Percentiles rank a stretch among this genome's conserved stretches.
phyloP scores from a whole-genome alignment of 257 asterid genomes.

The Nicotiana attenuata region DNA sequence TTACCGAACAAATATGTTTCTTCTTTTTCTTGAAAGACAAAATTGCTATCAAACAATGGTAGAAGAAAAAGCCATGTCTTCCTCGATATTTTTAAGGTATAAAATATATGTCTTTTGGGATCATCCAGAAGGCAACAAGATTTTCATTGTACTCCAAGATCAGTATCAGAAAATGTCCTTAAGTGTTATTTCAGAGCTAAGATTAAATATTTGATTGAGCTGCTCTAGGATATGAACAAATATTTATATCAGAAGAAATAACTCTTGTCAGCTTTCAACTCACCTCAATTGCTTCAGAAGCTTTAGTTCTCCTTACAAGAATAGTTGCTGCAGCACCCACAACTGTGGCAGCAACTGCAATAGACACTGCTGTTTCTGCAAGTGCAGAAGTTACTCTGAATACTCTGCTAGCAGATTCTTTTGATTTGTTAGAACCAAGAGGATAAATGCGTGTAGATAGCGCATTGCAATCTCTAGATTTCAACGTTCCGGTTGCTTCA shows the following conservation, averaged over 20 bases:
- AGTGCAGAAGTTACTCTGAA: constrained; percentile 35
- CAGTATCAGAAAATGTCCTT: not conserved
- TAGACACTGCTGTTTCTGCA: constrained; percentile 64
- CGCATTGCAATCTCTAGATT: constrained; percentile 7
- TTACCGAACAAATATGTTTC: not conserved
- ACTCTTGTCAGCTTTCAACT: not conserved
- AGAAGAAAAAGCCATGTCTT: not conserved
- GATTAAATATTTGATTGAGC: not conserved
- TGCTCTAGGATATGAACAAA: not conserved
- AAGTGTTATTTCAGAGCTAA: not conserved
- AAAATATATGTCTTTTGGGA: not conserved
- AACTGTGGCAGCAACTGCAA: constrained; percentile 59
- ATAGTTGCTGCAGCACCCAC: constrained; percentile 69
- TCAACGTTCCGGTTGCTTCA: constrained; percentile 14
- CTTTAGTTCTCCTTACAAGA: constrained; percentile 45
- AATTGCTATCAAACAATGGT: not conserved
- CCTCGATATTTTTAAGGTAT: not conserved
- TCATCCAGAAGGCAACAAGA: not conserved
- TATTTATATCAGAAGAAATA: not conserved
- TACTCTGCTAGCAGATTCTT: constrained; percentile 17
- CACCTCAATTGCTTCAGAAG: constrained; percentile 44
- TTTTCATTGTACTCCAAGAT: not conserved
- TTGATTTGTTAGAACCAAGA: constrained; percentile 13
- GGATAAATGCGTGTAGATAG: constrained; percentile 17
- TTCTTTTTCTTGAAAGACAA: not conserved